Base-by-base conservation (phyloP, 805 yeast species). In the Millerozyma acaciae region DNA sequence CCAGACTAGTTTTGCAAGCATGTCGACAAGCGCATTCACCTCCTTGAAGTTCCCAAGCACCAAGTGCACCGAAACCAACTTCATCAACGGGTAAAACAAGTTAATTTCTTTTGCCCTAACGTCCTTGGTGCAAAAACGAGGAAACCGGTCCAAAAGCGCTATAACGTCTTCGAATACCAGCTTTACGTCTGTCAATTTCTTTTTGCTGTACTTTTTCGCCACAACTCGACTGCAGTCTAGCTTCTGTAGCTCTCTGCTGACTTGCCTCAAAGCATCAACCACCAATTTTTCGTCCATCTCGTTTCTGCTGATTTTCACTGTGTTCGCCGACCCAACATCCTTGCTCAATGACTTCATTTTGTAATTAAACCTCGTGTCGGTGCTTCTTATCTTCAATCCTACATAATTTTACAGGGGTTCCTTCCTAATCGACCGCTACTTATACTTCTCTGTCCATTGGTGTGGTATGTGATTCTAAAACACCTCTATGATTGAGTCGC, bases 1-100 rank as follows among this genome's bases (percentile, higher is more conserved):
- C 43, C 43, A 40, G 7, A 40, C 18, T 9, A 40, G 27, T 8
- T 21, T 18, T n/a, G 37, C 21, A 13, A 33, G 32, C 15, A 31
- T 20, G 20, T 31, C 35, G 10, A 37, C 20, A n/a, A 34, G 32
- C 6, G 28, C 21, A 4, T 8, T 21, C 13, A 28, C 24, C 13
- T 30, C 27, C 26, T 28, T 28, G 9, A 24, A 25, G 21, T 19
- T n/a, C 3, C 27, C 29, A 4, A 21, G 26, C 15, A n/a, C 9
- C 14, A 29, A 16, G 10, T 22, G 24, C 9, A 23, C n/a, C 3
- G 28, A 25, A 10, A 37, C 29, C 5, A 37, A 10, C n/a, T 28
- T 22, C 22, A 32, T 24, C 30, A 37, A 28, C 8, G 34, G 43
- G 13, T 22, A 25, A 21, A 37, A 23, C 16, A 33, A 25, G 14